Conservation (phyloP, 1,139 yeast species). For the Geotrichum candidum region DNA sequence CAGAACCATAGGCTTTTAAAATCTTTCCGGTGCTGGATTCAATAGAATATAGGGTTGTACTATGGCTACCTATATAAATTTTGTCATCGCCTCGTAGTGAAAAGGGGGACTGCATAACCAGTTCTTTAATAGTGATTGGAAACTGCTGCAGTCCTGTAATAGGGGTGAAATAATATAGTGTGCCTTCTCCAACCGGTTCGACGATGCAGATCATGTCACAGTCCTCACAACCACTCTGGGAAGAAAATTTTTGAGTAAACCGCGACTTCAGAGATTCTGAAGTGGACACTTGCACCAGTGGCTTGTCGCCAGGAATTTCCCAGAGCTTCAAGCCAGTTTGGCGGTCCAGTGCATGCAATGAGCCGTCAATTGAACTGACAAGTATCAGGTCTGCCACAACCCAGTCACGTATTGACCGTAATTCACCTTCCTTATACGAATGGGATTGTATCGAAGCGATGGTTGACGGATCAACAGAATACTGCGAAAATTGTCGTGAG, state of each 20-base stretch:
- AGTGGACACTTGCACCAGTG: conserved; percentile 31
- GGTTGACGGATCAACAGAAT: conserved; percentile 5
- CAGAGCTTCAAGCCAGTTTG: conserved; percentile 71
- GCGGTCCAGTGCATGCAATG: conserved; percentile 74
- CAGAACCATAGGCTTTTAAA: conserved; percentile 60
- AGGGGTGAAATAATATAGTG: conserved; percentile 78
- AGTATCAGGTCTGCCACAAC: conserved; percentile 55
- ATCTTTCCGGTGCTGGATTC: conserved; percentile 73
- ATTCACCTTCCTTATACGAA: neutral
- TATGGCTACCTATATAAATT: conserved; percentile 79
- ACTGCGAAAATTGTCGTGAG: neutral
- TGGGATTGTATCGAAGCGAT: conserved; percentile 8
- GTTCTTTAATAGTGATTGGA: conserved; percentile 73
- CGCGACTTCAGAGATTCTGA: conserved; percentile 13
- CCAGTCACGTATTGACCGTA: conserved; percentile 45
- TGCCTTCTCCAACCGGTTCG: conserved; percentile 85
- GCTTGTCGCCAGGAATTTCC: conserved; percentile 54
- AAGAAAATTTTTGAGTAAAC: neutral
- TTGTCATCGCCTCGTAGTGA: conserved; percentile 71
- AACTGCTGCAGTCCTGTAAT: conserved; percentile 69
- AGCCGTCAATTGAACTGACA: conserved; percentile 84
- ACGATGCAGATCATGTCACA: conserved; percentile 62
- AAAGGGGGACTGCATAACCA: conserved; percentile 75
- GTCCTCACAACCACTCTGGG: conserved; percentile 28
- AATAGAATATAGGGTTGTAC: conserved; percentile 68